Base-by-base conservation (phyloP, 2,329 filamentous ascomycete species). In the Ascochyta clinopodiicola region DNA sequence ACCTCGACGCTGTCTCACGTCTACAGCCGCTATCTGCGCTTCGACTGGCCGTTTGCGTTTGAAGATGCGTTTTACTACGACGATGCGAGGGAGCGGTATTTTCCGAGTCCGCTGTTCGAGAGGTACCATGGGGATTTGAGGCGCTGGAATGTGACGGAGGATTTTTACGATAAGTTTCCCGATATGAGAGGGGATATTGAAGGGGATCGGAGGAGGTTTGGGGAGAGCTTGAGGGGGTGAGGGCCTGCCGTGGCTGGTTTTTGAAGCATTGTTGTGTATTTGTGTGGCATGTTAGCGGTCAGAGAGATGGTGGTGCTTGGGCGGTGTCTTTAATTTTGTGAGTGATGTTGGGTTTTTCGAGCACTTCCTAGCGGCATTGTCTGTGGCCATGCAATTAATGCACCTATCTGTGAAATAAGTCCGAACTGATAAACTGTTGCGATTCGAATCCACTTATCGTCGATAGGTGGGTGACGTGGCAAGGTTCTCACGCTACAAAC, bases 1-100 rank as follows among this genome's bases (percentile, higher is more conserved):
- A 64, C 47, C 0, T 51, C 51, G 8, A 61, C 61, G 4, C 55
- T 72, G 2, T 70, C 67, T 1, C 54, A 50, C 19, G 53, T 48
- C 32, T 73, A 72, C 57, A 66, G 66, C 4, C 57, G 63, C 12
- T 67, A 66, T 47, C 49, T 72, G 6, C 59, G 60, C 17, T 73
- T 73, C 24, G 69, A 71, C 39, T 73, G 71, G 70, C 70, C 69
- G 1, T 74, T 71, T 44, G 57, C 66, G 9, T 69, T 70, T 39
- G 70, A 73, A 48, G 71, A 74, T 32, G 59, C 68, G 0, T 74
- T 74, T 40, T 72, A 66, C 59, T 60, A 47, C 32, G 67, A 73
- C 22, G 62, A 66, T 4, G 25, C 22, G 1, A 44, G 46, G 0
- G 59, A 60, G 0, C 29, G 6, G 2, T 62, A 66, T 27, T 60